Conservation (phyloP, 208 protist species). For the Wallacemonas collosoma region DNA sequence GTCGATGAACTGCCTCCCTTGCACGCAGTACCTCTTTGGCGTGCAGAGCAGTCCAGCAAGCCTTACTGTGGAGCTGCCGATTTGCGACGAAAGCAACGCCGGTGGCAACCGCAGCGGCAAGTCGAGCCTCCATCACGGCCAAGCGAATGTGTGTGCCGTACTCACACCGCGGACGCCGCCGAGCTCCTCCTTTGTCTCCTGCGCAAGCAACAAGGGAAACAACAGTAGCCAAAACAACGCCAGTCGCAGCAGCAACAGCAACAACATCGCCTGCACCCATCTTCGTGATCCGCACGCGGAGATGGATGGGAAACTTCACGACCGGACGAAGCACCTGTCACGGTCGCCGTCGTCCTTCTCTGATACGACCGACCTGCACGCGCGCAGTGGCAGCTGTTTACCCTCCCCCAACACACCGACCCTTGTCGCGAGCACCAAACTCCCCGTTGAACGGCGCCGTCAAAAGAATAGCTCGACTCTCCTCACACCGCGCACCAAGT, state of each 20-base stretch:
- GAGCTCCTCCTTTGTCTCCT: no score
- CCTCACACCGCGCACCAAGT: not conserved
- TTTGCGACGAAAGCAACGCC: not conserved
- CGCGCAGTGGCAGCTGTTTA: not conserved
- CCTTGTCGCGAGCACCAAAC: not conserved
- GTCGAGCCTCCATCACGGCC: no score
- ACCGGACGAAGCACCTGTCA: not conserved
- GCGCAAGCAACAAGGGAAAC: no score
- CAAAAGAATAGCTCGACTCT: not conserved
- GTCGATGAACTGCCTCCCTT: constrained; percentile 13
- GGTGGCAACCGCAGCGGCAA: no score
- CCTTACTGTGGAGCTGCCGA: not conserved
- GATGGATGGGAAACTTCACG: not conserved
- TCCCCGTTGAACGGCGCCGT: not conserved
- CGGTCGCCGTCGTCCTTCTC: not conserved
- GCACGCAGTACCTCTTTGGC: not conserved
- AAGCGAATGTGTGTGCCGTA: no score
- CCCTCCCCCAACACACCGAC: not conserved
- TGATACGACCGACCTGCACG: not conserved
- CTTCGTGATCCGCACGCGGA: no score
- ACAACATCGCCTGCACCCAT: no score
- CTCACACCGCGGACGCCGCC: no score
- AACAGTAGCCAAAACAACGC: no score
- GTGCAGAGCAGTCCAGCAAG: not conserved
- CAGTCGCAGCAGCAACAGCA: no score